Base-by-base conservation (phyloP, 2,329 filamentous ascomycete species). In the Sporothrix brasiliensis region DNA sequence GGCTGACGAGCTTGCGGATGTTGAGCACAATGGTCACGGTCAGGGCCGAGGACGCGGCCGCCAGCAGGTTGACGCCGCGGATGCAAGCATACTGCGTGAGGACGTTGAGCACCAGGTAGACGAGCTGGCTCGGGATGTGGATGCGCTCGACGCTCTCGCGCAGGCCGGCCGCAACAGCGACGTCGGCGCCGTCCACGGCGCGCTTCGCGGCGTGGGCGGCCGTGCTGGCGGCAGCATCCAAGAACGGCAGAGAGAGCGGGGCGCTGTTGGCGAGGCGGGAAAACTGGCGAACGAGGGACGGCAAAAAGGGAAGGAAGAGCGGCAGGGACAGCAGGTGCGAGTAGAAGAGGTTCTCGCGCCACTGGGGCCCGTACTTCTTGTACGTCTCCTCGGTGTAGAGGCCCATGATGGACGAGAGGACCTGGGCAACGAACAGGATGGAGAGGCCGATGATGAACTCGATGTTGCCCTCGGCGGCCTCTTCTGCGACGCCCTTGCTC, bases 1-100 rank as follows among this genome's bases (percentile, higher is more conserved):
- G 86, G 76, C 94, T 97, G 69, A 97, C 91, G 24, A 99, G 84
- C 80, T 99, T 99, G 75, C 95, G 88, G 72, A 99, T 92, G 78
- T 98, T 99, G 72, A 99, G 84, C 63, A 98, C 93, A 75, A 99
- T 97, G 1, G 94, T 97, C 30, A 99, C 95, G 0, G 95, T 98
- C 69, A 99, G 85, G 0, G 95, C 96, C 3, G 94, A 94, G 3
- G 92, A 92, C 69, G 90, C 91, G 0, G 94, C 92, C 1, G 92
- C 94, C 4, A 99, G 85, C n/a, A 97, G 86, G 75, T 98, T 98
- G 70, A 99, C 95, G 1, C 95, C 95, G 3, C 94, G 91, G 73
- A 99, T 98, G 79, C 95, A 99, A 30, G 93, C 87, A 76, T 97
- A 93, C 80, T 99, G 95, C 3, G 95, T 98, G 65, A 96, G 78